Evolutionary conservation across 2,329 filamentous ascomycete species (phyloP).

Genomic region (Dactylonectria estremocensis): DNA sequence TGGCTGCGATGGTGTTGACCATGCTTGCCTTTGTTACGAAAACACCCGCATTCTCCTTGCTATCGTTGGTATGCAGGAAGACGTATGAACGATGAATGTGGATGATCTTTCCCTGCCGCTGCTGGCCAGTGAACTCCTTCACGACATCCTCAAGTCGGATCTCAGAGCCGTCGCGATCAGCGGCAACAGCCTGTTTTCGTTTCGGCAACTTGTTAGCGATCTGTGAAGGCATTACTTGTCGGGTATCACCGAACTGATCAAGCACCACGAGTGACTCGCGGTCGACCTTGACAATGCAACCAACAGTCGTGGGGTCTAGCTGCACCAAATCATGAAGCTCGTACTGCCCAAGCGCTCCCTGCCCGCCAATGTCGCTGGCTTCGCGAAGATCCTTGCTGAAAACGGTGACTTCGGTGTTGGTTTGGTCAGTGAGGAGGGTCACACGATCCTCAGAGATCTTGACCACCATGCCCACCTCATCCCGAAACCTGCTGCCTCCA

Average conservation of each 20-base stretch:
- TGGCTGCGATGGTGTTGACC: slow-evolving; percentile 92
- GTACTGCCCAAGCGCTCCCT: slow-evolving; percentile 88
- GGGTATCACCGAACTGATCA: slow-evolving; percentile 89
- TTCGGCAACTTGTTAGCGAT: slow-evolving; percentile 90
- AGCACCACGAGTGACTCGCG: slow-evolving; percentile 91
- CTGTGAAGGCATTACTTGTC: slow-evolving; percentile 89
- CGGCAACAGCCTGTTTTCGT: slow-evolving; percentile 88
- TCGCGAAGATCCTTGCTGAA: slow-evolving; percentile 98
- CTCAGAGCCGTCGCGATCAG: slow-evolving; percentile 93
- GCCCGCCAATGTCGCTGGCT: slow-evolving; percentile 91
- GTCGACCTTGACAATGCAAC: slow-evolving; percentile 94
- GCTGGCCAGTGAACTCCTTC: slow-evolving; percentile 89
- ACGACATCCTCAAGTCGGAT: slow-evolving; percentile 94
- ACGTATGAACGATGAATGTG: slow-evolving; percentile 95
- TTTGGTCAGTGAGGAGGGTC: slow-evolving; percentile 93
- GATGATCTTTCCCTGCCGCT: slow-evolving; percentile 88
- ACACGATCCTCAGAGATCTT: slow-evolving; percentile 93
- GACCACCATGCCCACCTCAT: slow-evolving; percentile 97
- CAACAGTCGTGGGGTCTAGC: slow-evolving; percentile 92
- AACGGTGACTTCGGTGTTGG: slow-evolving; percentile 93
- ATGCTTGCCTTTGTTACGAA: slow-evolving; percentile 90
- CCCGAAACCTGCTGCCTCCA: slow-evolving; percentile 92
- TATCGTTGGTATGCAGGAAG: slow-evolving; percentile 88
- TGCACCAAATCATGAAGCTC: slow-evolving; percentile 95
- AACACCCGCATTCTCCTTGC: slow-evolving; percentile 89